Evolutionary conservation across 257 asterid genomes (phyloP).

Genomic region (Petunia axillaris): DNA sequence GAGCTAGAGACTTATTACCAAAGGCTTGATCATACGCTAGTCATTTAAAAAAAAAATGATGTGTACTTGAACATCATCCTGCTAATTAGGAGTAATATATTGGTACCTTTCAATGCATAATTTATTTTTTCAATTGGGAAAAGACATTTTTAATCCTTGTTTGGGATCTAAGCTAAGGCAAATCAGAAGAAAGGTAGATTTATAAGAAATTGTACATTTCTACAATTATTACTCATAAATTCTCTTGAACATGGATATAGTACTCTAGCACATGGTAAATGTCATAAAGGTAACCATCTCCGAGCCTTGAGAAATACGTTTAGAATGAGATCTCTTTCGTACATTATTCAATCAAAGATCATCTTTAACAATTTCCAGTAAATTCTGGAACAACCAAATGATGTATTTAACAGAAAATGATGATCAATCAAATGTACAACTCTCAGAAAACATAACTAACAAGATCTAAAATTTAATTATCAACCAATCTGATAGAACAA

Average conservation of each 20-base stretch:
- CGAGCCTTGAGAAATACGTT: not conserved
- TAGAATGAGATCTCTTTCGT: not conserved
- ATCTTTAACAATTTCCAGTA: not conserved
- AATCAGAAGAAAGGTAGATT: too few species aligned
- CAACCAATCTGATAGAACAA: not conserved
- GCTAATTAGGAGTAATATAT: too few species aligned
- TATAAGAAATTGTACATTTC: slow-evolving; percentile 82
- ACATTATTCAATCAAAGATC: not conserved
- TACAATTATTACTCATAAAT: too few species aligned
- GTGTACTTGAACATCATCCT: too few species aligned
- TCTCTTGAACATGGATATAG: too few species aligned
- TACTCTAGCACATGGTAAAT: not conserved
- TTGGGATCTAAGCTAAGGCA: too few species aligned
- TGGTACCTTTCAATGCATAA: too few species aligned
- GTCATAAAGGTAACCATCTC: not conserved
- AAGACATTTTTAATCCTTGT: too few species aligned
- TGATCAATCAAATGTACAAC: not conserved
- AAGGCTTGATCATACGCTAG: too few species aligned
- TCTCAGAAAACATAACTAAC: not conserved
- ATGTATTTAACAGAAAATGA: not conserved
- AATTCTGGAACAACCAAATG: not conserved
- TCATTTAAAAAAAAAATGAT: too few species aligned
- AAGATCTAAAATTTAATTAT: not conserved
- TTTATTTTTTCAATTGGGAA: too few species aligned
- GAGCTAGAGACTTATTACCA: too few species aligned